Conservation (phyloP, 2,329 filamentous ascomycete genomes). For the Orbilia quercus region DNA sequence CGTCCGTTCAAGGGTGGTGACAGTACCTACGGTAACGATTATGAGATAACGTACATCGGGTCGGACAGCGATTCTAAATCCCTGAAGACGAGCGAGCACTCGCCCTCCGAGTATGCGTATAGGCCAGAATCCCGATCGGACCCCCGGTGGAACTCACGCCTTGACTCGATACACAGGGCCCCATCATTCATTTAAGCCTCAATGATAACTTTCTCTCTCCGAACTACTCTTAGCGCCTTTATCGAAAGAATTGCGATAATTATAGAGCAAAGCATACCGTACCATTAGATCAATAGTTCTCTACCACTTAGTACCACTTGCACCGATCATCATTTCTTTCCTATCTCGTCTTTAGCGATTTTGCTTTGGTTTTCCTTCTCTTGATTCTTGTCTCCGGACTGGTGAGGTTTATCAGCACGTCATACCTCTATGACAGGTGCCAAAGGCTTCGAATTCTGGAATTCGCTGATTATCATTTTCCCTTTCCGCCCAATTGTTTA, state of each 20-base stretch:
- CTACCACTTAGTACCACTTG: constrained; percentile 1
- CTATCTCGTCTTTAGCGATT: constrained; percentile 4
- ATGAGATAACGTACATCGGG: constrained; percentile 48
- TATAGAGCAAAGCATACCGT: constrained; percentile 8
- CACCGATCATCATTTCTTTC: not conserved
- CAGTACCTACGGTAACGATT: constrained; percentile 44
- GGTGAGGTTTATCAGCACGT: not conserved
- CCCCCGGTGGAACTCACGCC: constrained; percentile 44
- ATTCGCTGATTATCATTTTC: constrained; percentile 28
- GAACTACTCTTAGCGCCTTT: too few relatives aligned
- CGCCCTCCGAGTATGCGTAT: constrained; percentile 48
- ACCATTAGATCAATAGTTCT: constrained; percentile 11
- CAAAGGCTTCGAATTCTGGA: constrained; percentile 45
- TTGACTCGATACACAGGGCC: constrained; percentile 45
- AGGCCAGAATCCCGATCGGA: constrained; percentile 49
- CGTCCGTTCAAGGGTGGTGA: constrained; percentile 38
- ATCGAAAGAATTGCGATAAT: not conserved
- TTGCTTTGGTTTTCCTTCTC: constrained; percentile 3
- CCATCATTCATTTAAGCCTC: constrained; percentile 44
- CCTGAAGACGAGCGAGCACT: constrained; percentile 45
- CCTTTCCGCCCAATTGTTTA: constrained; percentile 6
- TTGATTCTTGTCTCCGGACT: not conserved
- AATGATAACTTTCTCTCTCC: not conserved
- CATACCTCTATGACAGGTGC: not conserved
- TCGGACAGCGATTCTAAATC: constrained; percentile 53